Conservation (phyloP, 208 protist species). For the Trichomonas vaginalis region DNA sequence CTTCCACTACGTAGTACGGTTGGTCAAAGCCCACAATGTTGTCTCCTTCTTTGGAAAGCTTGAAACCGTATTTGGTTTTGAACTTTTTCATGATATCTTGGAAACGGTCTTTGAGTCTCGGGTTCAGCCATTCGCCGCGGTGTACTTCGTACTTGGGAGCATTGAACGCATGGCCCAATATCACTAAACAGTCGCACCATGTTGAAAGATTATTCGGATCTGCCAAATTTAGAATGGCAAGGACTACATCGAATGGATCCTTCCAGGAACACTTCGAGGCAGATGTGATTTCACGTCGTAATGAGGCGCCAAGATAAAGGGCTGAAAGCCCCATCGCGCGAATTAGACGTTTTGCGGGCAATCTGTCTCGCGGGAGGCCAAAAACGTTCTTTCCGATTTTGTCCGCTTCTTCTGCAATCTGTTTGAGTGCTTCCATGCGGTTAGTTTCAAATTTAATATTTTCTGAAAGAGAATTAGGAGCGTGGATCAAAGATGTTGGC, state of each 20-base stretch:
- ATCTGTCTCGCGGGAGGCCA: not conserved
- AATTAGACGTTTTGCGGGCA: not conserved
- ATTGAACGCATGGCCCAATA: not conserved
- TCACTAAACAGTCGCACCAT: not conserved
- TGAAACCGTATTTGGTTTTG: not conserved
- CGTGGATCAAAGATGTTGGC: not conserved
- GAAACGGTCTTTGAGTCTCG: not conserved
- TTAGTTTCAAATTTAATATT: not conserved
- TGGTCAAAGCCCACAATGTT: not conserved
- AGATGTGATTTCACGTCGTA: not conserved
- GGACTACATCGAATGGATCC: not conserved
- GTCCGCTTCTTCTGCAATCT: not conserved
- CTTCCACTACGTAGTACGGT: not conserved
- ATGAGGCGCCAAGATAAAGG: not conserved
- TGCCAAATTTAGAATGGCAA: not conserved
- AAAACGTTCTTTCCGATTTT: not conserved
- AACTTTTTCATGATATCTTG: not conserved
- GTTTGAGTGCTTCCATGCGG: not conserved
- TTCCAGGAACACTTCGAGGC: not conserved
- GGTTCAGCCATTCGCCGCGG: not conserved
- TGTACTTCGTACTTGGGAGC: not conserved
- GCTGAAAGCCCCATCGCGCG: not conserved
- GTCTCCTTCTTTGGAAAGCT: not conserved
- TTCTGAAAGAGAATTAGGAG: not conserved
- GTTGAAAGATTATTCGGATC: not conserved